Percentiles rank a stretch among this genome's conserved stretches.
These are phyloP conservation scores for Pythium periplocum DNA, from an alignment of 352 stramenopile species.

Conservation along the genomic window DNA sequence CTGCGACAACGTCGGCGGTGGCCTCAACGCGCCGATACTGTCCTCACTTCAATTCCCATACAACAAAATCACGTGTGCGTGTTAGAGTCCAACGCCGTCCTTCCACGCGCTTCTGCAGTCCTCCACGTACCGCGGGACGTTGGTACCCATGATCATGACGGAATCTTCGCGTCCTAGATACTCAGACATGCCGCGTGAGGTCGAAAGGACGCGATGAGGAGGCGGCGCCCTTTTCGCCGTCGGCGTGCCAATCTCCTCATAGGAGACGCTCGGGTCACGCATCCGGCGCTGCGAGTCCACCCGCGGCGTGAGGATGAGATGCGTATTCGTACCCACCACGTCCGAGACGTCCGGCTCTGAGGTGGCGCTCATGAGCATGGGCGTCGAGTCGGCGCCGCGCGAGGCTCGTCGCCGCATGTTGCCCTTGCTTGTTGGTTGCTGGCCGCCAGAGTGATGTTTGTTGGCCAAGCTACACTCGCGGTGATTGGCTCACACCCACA, in stretches of 20 bases:
- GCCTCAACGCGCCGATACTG: conserved; percentile 1
- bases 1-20: conserved; percentile 5
- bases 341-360: conserved; percentile 16
- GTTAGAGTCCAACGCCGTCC: background rate
- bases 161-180: background rate
- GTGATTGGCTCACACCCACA: background rate
- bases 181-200: background rate
- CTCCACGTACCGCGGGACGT: background rate
- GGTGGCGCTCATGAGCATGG: conserved; percentile 22
- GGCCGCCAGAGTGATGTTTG: conserved; percentile 2
- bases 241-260: conserved; percentile 2
- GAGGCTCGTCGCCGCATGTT: background rate
- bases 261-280: background rate
- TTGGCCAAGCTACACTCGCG: background rate
- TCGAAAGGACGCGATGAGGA: conserved; percentile 10
- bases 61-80: background rate
- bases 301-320: conserved; percentile 16
- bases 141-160: background rate
- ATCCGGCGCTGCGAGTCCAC: no score
- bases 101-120: background rate
- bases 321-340: conserved; percentile 17
- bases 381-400: conserved; percentile 16
- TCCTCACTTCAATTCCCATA: background rate
- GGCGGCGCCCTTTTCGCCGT: conserved; percentile 6
- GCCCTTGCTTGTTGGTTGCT: background rate